These are phyloP conservation scores for Fallopia convolvulus DNA, from an alignment of 148 eudicot species.

Conservation along the genomic window DNA sequence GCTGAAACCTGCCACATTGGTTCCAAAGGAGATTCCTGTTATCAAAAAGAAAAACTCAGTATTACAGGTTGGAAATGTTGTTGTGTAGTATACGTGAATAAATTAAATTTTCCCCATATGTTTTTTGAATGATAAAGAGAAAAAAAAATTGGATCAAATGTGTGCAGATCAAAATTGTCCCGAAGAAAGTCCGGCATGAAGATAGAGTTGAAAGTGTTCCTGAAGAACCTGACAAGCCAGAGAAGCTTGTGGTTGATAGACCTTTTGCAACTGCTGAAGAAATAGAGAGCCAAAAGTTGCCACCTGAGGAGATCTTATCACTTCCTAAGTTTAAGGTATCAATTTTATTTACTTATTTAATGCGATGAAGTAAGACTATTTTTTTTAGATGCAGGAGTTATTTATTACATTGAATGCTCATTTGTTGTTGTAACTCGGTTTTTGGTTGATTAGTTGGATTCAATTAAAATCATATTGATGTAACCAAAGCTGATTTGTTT, in stretches of 20 bases:
- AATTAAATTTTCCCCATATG: constrained; percentile 1
- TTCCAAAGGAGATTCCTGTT: constrained; percentile 74
- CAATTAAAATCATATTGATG: neutral
- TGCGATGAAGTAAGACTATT: neutral
- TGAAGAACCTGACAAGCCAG: constrained; percentile 29
- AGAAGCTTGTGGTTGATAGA: constrained; percentile 22
- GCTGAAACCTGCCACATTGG: constrained; percentile 58
- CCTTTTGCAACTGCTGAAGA: constrained; percentile 67
- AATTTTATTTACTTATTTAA: neutral
- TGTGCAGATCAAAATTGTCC: constrained; percentile 72
- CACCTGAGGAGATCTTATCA: constrained; percentile 90
- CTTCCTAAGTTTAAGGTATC: constrained; percentile 94
- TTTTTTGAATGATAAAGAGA: no score
- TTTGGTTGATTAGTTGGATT: neutral
- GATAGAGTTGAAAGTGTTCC: constrained; percentile 21
- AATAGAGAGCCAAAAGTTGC: constrained; percentile 66
- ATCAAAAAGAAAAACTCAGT: constrained; percentile 84
- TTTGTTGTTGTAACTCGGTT: neutral
- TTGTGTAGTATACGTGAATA: neutral
- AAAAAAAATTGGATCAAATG: no score
- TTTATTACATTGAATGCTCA: neutral
- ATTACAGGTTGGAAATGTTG: constrained; percentile 42
- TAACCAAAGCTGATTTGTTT: neutral
- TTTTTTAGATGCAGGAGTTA: neutral
- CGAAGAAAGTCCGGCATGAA: constrained; percentile 53